A percentile compares a stretch with the other conserved stretches of the same genome.
Evolutionary conservation across 495 filamentous ascomycete species (phyloP).

Genomic region (Xylaria palmicola): DNA sequence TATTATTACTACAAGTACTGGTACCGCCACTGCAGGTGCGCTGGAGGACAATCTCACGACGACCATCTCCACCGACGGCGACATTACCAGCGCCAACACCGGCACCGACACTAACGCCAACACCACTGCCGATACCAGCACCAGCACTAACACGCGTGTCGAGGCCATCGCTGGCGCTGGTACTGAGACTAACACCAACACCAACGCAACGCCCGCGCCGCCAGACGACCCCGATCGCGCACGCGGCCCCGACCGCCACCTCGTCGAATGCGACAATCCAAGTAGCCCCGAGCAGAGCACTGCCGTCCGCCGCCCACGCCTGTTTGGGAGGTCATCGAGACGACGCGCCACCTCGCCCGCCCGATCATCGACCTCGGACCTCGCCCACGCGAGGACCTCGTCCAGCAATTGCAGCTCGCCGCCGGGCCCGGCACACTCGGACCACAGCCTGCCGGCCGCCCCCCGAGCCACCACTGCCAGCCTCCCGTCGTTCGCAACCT

Average conservation of each 20-base stretch:
- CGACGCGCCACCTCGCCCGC: slow-evolving; percentile 23
- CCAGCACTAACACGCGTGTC: background rate
- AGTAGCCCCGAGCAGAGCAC: slow-evolving; percentile 6
- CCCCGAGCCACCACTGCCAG: background rate
- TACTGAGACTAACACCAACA: background rate
- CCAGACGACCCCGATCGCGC: background rate
- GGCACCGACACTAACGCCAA: background rate
- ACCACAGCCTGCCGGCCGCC: slow-evolving; percentile 19
- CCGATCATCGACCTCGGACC: slow-evolving; percentile 22
- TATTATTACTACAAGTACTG: slow-evolving; percentile 3
- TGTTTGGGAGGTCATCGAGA: background rate
- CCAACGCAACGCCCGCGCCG: background rate
- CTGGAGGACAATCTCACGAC: background rate
- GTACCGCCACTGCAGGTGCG: background rate
- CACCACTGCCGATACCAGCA: background rate
- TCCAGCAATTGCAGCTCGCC: slow-evolving; percentile 19
- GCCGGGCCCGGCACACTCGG: slow-evolving; percentile 15
- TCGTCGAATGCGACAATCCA: slow-evolving; percentile 8
- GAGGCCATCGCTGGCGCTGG: background rate
- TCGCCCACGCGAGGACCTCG: slow-evolving; percentile 13
- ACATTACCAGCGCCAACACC: background rate
- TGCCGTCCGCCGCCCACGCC: slow-evolving; percentile 5
- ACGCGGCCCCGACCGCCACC: slow-evolving; percentile 2
- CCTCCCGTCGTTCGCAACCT: background rate
- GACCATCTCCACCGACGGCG: background rate